phyloP scores from a whole-genome alignment of 441 rosid species.

The Populus hybrid region DNA sequence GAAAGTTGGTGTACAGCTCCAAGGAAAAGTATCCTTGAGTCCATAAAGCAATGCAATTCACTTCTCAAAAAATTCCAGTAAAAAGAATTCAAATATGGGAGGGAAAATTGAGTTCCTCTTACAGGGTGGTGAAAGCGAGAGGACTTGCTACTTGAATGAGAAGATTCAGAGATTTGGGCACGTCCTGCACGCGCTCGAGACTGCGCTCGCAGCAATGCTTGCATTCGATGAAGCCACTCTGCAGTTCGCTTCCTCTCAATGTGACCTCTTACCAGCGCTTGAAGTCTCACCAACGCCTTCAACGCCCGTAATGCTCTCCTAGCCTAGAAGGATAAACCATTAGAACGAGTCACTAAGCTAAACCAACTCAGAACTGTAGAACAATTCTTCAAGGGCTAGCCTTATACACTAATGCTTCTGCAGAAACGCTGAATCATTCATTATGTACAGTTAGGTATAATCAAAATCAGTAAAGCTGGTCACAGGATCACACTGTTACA shows the following conservation, averaged over 20 bases:
- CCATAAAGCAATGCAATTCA: conserved; percentile 5
- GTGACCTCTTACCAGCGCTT: conserved; percentile 91
- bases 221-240: conserved; percentile 62
- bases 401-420: neutral
- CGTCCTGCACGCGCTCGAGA: conserved; percentile 64
- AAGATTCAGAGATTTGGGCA: conserved; percentile 50
- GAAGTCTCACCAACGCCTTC: conserved; percentile 83
- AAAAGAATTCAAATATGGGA: conserved; percentile 13
- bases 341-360: neutral
- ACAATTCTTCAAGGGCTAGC: neutral
- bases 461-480: neutral
- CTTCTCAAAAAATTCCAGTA: neutral
- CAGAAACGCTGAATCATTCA: neutral
- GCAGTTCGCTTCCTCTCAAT: conserved; percentile 69
- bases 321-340: conserved; percentile 40
- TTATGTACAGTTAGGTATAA: too few species aligned
- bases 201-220: conserved; percentile 71
- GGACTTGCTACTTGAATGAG: conserved; percentile 68
- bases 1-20: neutral
- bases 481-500: conserved; percentile 11
- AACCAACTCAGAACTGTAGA: neutral
- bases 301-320: conserved; percentile 86
- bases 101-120: conserved; percentile 24
- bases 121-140: conserved; percentile 66
- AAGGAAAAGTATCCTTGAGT: conserved; percentile 16